Base-by-base conservation (phyloP, 2,329 filamentous ascomycete species). In the Talaromyces amestolkiae region DNA sequence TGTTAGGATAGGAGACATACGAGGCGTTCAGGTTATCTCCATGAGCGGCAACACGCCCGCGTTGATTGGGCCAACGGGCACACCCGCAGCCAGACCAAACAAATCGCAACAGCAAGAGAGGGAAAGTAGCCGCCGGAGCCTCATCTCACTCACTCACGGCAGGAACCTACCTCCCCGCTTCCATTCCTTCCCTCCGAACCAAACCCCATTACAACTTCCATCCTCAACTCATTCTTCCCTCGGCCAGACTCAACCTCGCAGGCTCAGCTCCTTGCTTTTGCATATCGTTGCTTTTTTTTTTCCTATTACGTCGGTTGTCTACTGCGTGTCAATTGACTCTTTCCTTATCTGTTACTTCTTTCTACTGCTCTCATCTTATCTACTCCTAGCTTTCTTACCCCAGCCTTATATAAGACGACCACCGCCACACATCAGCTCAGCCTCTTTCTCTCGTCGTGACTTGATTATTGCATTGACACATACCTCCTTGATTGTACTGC, bases 371-470 rank as follows among this genome's bases (percentile, higher is more conserved):
- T 59, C 19, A 43, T 35, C 35, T 41, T 6, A 53, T 53, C 24
- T 33, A 3, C 7, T 41, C 56, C 13, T 5, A 7, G 3, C 3
- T 27, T 27, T 27, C 24, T 31, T 9, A 11, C 37, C 37, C 37
- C 22, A 59, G 35, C 19, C 61, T 58, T 47, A 47, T 47, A 63
- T 63, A 37, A 58, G 33, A n/a, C 19, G 61, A 24, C 51, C 61
- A 63, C 61, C 61, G 61, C 61, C 61, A 63, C 61, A 63, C 51
- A 35, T 58, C 49, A 37, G 51, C 61, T 58, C 61, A 63, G 61
- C 61, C 61, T 63, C 49, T 49, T 37, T 47, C 43, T 37, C 9
- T 39, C 27, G 10, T 47, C 27, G 47, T 27, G 37, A 27, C 37
- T 59, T 15, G 39, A 59, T 53, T 13, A 13, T 39, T 41, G 54